Evolutionary conservation across 257 asterid genomes (phyloP), one percentile per base, ranked within the genome.

Genomic region (Fraxinus americana): DNA sequence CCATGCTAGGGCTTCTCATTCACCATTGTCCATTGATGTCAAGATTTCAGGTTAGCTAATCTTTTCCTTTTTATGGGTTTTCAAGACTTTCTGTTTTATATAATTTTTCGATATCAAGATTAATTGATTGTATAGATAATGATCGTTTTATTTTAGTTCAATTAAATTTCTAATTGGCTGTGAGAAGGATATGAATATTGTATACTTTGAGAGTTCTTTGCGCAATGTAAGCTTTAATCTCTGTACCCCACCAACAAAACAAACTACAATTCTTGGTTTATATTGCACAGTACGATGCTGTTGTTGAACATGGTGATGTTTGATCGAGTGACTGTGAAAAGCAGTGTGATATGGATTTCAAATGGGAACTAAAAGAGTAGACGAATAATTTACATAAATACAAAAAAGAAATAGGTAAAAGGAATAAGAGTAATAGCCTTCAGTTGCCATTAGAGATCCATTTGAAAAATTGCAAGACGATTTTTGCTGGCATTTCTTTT

Each of bases 11-110:
- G 94, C 92, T 83, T 88, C 97, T 75, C 96, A 85, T 25, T 90
- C 97, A 34, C 36, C 36, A 34, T 29, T 29, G 30, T 2, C 98
- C 98, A 69, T 61, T 94, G 84, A 90, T 92, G 91, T 94, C 90
- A 75, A 84, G 91, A 83, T 97, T 97, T 70, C 97, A 94, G 97
- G 98, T 89, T 35, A 32, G 77, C 78, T 72, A 13, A 63, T 27
- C 23, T 50, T 75, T 77, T 73, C 32, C 68, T 71, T 54, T 67
- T 29, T 21, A n/a, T 63, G 32, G 4, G 9, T n/a, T 67, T 4
- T 21, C 48, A 21, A 1, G 12, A 11, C 72, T 80, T 76, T 78
- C 63, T 29, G 38, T 39, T 59, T 71, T 39, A 45, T 43, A 36
- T 35, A 29, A 41, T 32, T 48, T 80, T 13, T 71, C 16, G 32